A percentile compares a stretch with the other conserved stretches of the same genome.
Conservation (phyloP, 2,329 filamentous ascomycete genomes). For the Epichloe sylvatica region DNA sequence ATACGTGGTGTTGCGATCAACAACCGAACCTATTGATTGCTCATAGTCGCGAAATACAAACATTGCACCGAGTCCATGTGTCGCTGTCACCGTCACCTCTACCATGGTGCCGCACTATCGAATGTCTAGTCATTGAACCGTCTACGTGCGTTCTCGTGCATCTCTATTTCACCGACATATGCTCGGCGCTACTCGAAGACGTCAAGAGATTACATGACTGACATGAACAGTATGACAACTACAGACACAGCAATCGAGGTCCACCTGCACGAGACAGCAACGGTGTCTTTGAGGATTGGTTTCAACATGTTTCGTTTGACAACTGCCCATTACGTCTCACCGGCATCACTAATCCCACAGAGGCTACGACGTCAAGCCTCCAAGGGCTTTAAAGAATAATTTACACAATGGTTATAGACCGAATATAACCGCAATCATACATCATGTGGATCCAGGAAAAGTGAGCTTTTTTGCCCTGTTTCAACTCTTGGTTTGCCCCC, state of each 20-base stretch:
- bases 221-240: too few species aligned
- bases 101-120: too few species aligned
- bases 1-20: not conserved
- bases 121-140: too few species aligned
- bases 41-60: not conserved
- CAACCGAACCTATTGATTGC: not conserved
- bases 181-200: too few species aligned
- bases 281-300: not conserved
- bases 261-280: too few species aligned
- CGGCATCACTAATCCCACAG: not conserved
- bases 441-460: not conserved
- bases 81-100: too few species aligned
- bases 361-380: not conserved
- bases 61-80: too few species aligned
- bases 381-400: not conserved
- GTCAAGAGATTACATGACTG: too few species aligned
- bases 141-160: too few species aligned
- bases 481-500: not conserved
- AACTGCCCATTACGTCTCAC: constrained; percentile 1
- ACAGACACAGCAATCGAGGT: too few species aligned
- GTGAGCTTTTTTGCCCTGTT: not conserved
- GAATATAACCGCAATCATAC: constrained; percentile 1
- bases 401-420: not conserved
- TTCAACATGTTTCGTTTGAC: not conserved
- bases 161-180: too few species aligned